A percentile compares a stretch with the other conserved stretches of the same genome.
phyloP scores from a whole-genome alignment of 1,284 basidiomycete species.

The Cutaneotrichosporon dermatis region DNA sequence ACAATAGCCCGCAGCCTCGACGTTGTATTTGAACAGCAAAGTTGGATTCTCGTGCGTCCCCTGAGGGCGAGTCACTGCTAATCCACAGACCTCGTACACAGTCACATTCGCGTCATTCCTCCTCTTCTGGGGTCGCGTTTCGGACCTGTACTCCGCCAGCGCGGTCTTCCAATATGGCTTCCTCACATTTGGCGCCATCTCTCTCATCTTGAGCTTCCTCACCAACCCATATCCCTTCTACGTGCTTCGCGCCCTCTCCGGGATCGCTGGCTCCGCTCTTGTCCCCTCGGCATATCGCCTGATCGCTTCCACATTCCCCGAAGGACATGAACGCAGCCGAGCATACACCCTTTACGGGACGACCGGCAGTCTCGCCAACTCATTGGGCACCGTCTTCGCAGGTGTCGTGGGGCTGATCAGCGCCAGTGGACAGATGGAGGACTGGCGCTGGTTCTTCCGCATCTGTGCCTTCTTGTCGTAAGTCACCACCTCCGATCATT shows the following conservation, averaged over 20 bases:
- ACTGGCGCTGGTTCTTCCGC: conserved; percentile 45
- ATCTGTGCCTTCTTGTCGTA: conserved; percentile 29
- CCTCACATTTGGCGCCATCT: conserved; percentile 29
- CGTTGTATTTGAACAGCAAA: conserved; percentile 24
- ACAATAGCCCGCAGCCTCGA: conserved; percentile 24
- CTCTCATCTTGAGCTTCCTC: conserved; percentile 37
- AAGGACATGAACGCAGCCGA: conserved; percentile 18
- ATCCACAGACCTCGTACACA: conserved; percentile 24
- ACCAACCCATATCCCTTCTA: conserved; percentile 37
- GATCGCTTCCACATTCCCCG: conserved; percentile 30
- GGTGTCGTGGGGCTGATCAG: conserved; percentile 37
- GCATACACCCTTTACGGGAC: conserved; percentile 36
- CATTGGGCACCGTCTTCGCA: conserved; percentile 29
- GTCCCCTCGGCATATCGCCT: conserved; percentile 37
- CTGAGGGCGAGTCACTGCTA: no score
- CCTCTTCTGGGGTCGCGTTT: conserved; percentile 33
- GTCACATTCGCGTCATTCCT: conserved; percentile 34
- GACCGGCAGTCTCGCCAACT: conserved; percentile 34
- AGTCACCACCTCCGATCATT: no score
- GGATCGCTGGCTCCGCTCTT: conserved; percentile 31
- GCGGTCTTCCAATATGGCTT: conserved; percentile 29
- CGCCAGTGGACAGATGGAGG: conserved; percentile 34
- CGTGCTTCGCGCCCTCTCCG: conserved; percentile 35
- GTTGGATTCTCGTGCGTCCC: conserved; percentile 28
- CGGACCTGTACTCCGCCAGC: conserved; percentile 34